Evolutionary conservation across 2,329 filamentous ascomycete species (phyloP), one percentile per base, ranked within the genome.

Genomic region (Sarocladiaceae sp.): DNA sequence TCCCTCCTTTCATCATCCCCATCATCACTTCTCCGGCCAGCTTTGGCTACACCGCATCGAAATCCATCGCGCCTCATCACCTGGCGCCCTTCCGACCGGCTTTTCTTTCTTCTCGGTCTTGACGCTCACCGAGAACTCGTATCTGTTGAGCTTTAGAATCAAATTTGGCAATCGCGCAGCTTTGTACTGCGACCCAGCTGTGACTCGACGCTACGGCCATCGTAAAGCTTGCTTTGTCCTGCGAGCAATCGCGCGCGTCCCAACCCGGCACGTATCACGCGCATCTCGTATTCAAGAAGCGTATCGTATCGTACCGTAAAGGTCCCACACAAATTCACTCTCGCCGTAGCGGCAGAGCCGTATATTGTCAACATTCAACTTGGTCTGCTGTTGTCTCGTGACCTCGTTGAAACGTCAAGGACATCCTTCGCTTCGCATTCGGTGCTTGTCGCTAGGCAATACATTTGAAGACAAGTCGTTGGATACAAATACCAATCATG

Each of bases 401-500:
- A 48, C 44, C 44, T 48, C 28, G 28, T 33, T 29, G 26, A 31
- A n/a, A 29, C 25, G 44, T 11, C 44, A 48, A 33, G 13, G 20
- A 31, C 28, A 11, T 8, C 44, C 44, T 48, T 31, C 26, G 33
- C 26, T 48, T 20, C 17, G 44, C 44, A 48, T 25, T 31, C 44
- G 26, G 18, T 33, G 5, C 28, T 48, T 18, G 25, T 33, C 44
- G 17, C 44, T 48, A 48, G 28, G 17, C 44, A 18, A 46, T 46
- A 46, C 23, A 18, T 31, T 29, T 46, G 7, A 26, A 48, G n/a
- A 48, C 28, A 48, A 40, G n/a, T 20, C 26, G 13, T 18, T 48
- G 44, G 25, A 15, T 7, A 31, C n/a, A 36, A 8, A 29, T 23
- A 11, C 29, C 51, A 51, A 74, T 61, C 70, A 90, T 90, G 84